phyloP scores from a whole-genome alignment of 2,329 filamentous ascomycete genomes.

The Penicillium sp. region DNA sequence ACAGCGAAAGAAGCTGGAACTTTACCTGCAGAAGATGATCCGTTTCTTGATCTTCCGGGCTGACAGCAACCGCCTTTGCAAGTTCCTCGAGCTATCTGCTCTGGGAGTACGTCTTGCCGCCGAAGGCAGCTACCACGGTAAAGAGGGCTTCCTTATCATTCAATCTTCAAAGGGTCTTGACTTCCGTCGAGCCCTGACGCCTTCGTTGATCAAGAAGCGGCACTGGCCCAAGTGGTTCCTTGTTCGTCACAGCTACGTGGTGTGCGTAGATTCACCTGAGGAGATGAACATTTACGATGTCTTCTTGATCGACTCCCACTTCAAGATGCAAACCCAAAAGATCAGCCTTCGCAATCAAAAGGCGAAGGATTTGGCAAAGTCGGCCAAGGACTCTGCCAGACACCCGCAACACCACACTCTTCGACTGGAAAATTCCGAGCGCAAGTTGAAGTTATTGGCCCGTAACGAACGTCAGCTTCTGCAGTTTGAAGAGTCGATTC shows the following conservation, averaged over 20 bases:
- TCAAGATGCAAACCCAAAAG: conserved; percentile 77
- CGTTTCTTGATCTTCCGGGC: conserved; percentile 95
- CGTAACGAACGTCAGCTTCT: conserved; percentile 86
- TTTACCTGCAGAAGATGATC: conserved; percentile 91
- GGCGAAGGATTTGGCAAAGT: conserved; percentile 67
- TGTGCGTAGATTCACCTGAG: conserved; percentile 97
- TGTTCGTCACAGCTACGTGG: conserved; percentile 96
- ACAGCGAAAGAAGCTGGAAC: conserved; percentile 84
- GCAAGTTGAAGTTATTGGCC: conserved; percentile 88
- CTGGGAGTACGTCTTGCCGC: conserved; percentile 91
- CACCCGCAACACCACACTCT: conserved; percentile 80
- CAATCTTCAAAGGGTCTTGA: conserved; percentile 89
- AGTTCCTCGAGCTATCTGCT: conserved; percentile 93
- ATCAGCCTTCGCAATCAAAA: conserved; percentile 57
- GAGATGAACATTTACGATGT: conserved; percentile 99
- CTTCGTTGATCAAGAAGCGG: conserved; percentile 76
- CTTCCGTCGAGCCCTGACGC: conserved; percentile 79
- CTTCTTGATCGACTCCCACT: conserved; percentile 91
- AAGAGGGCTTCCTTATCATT: conserved; percentile 92
- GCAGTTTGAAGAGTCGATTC: conserved; percentile 93
- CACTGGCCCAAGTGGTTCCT: conserved; percentile 97
- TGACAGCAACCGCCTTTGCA: conserved; percentile 93
- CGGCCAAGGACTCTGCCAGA: conserved; percentile 66
- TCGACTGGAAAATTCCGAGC: conserved; percentile 87
- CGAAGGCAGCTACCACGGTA: conserved; percentile 96